phyloP scores from a whole-genome alignment of 2,329 filamentous ascomycete species.

The Hymenoscyphus occultus region DNA sequence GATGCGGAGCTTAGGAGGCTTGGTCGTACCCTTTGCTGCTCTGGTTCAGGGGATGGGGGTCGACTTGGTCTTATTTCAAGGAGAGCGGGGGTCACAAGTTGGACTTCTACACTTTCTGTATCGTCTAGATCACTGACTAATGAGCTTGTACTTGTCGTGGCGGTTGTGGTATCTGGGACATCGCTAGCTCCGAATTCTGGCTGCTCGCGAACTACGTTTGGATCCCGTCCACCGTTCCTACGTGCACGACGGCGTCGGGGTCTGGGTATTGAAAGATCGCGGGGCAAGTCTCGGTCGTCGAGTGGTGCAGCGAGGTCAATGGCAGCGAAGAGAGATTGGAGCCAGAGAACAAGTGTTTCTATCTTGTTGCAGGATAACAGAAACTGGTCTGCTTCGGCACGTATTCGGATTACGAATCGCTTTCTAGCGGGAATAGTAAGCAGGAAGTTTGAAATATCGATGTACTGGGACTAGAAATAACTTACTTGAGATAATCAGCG shows the following conservation, averaged over 20 bases:
- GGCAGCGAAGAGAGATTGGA: constrained; percentile 67
- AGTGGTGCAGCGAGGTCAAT: constrained; percentile 69
- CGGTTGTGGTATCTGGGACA: constrained; percentile 22
- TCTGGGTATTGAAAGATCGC: constrained; percentile 58
- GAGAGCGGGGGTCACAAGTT: constrained; percentile 9
- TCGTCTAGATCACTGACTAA: constrained; percentile 9
- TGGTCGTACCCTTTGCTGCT: not conserved
- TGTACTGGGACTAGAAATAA: constrained; percentile 19
- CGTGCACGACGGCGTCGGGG: constrained; percentile 16
- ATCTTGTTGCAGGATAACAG: constrained; percentile 64
- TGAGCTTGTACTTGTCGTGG: constrained; percentile 3
- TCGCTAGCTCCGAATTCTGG: constrained; percentile 27
- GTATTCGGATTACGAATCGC: constrained; percentile 66
- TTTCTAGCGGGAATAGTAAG: constrained; percentile 21
- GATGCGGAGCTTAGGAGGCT: constrained; percentile 8
- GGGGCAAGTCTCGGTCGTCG: constrained; percentile 65
- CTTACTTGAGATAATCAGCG: constrained; percentile 67
- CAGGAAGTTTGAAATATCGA: not conserved
- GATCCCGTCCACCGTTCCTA: constrained; percentile 16
- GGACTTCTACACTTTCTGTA: constrained; percentile 10
- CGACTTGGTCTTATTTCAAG: constrained; percentile 5
- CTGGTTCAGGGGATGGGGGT: constrained; percentile 6
- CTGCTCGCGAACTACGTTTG: constrained; percentile 25
- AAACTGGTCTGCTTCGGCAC: constrained; percentile 72
- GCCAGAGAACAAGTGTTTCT: constrained; percentile 64